phyloP scores from a whole-genome alignment of 73 alveolate genomes.

The Symbiodinium pilosum region DNA sequence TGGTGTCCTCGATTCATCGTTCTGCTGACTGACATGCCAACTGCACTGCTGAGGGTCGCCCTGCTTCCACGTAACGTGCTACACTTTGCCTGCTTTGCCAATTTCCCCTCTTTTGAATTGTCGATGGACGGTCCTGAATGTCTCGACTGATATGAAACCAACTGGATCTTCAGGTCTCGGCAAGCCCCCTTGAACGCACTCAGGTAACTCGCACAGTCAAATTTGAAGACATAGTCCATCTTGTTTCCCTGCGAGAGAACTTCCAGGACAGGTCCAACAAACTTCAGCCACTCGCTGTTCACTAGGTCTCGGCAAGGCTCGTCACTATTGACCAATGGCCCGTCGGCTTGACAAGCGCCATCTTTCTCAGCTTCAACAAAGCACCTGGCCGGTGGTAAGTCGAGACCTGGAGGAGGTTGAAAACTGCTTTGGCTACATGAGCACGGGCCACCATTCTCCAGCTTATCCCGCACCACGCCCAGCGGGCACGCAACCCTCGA shows the following conservation, averaged over 20 bases:
- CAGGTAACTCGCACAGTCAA: not conserved
- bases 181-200: not conserved
- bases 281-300: not conserved
- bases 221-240: not conserved
- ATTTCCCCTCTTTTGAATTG: constrained; percentile 1
- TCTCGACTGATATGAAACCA: constrained; percentile 5
- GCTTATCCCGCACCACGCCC: constrained; percentile 31
- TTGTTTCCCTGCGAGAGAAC: not conserved
- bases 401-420: too few species aligned
- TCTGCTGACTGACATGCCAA: too few species aligned
- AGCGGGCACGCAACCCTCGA: constrained; percentile 41
- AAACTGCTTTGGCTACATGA: too few species aligned
- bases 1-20: too few species aligned
- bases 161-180: not conserved
- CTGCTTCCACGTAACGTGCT: constrained; percentile 25
- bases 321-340: not conserved
- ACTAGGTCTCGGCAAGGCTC: not conserved
- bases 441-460: not conserved
- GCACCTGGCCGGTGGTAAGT: not conserved
- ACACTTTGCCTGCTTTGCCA: not conserved
- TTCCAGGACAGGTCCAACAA: not conserved
- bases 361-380: not conserved
- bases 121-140: not conserved
- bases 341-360: not conserved
- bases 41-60: too few species aligned